phyloP scores from a whole-genome alignment of 352 stramenopile species.

The Thalassiosira pacifica region DNA sequence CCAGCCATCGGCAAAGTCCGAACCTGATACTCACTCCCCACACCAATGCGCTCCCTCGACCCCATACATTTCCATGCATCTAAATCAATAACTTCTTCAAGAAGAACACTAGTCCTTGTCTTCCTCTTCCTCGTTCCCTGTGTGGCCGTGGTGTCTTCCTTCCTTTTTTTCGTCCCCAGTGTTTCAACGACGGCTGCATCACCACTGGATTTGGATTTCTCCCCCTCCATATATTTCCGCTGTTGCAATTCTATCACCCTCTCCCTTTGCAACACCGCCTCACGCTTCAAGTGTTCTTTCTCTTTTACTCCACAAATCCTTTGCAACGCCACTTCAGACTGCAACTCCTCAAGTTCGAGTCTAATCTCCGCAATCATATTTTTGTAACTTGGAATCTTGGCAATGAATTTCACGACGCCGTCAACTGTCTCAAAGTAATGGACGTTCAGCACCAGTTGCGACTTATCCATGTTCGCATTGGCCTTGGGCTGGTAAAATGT shows the following conservation, averaged over 20 bases:
- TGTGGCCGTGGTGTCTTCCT: background rate
- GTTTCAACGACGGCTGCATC: no score
- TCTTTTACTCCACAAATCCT: no score
- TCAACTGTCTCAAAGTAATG: constrained; percentile 28
- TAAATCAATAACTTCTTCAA: background rate
- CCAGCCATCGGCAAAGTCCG: constrained; percentile 25
- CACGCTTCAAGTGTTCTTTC: no score
- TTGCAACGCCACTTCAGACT: no score
- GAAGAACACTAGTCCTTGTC: background rate
- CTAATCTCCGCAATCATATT: constrained; percentile 16
- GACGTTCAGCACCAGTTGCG: background rate
- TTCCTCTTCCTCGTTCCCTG: background rate
- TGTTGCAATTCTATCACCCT: background rate
- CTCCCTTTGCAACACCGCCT: no score
- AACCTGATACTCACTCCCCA: constrained; percentile 50
- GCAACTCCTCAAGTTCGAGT: no score
- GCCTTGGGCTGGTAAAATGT: constrained; percentile 30
- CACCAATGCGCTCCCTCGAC: constrained; percentile 22
- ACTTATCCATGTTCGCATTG: background rate
- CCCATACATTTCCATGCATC: constrained; percentile 31
- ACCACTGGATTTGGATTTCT: no score
- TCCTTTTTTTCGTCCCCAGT: no score
- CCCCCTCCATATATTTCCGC: background rate
- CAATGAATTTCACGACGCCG: constrained; percentile 14
- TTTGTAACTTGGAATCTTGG: background rate